These are phyloP conservation scores for Myriosclerotinia duriaeana DNA, from an alignment of 2,329 filamentous ascomycete genomes.

Conservation along the genomic window DNA sequence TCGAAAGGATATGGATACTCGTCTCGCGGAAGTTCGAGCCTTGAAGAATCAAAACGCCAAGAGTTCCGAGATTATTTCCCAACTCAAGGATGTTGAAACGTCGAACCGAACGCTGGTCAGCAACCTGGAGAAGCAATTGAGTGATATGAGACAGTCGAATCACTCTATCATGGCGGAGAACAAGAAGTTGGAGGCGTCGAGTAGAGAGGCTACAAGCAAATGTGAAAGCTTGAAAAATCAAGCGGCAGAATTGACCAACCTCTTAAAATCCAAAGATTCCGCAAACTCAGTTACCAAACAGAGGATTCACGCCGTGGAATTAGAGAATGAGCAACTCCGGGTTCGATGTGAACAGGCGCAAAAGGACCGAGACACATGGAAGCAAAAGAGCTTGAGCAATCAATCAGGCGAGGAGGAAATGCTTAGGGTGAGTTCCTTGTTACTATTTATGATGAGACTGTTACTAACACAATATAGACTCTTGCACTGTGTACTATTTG, in stretches of 20 bases:
- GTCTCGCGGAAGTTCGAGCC: constrained; percentile 75
- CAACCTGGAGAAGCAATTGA: constrained; percentile 88
- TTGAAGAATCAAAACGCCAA: constrained; percentile 82
- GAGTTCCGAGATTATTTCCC: constrained; percentile 88
- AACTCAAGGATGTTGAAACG: constrained; percentile 86
- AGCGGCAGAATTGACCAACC: constrained; percentile 70
- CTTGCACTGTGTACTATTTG: constrained; percentile 90
- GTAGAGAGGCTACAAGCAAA: constrained; percentile 66
- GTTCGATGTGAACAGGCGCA: constrained; percentile 73
- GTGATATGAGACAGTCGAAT: constrained; percentile 78
- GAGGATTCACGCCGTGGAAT: constrained; percentile 61
- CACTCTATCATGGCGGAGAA: constrained; percentile 69
- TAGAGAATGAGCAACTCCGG: constrained; percentile 77
- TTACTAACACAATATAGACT: constrained; percentile 52
- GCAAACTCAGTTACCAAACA: constrained; percentile 53
- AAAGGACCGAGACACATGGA: constrained; percentile 84
- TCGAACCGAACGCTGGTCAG: constrained; percentile 72
- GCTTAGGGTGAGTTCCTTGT: constrained; percentile 70
- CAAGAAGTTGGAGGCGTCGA: constrained; percentile 70
- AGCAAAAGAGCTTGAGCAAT: constrained; percentile 76
- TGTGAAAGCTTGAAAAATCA: constrained; percentile 74
- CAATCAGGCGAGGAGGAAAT: constrained; percentile 80
- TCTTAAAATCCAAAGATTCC: constrained; percentile 75
- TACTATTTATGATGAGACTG: constrained; percentile 28
- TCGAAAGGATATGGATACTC: constrained; percentile 87